phyloP scores from a whole-genome alignment of 805 yeast genomes.

The Komagataella ulmi region DNA sequence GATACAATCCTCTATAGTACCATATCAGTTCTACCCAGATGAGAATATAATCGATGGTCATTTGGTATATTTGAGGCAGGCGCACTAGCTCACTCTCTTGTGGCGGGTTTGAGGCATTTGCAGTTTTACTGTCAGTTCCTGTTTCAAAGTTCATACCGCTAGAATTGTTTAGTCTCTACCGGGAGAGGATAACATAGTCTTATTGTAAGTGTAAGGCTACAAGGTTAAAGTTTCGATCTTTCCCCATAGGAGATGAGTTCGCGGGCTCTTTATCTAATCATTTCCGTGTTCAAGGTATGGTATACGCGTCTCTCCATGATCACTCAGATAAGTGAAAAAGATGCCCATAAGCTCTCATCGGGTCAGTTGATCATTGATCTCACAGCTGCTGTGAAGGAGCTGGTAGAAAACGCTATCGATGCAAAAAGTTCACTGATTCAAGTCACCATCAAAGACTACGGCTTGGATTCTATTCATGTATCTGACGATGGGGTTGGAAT shows the following conservation, averaged over 20 bases:
- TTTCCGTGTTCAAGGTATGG: not conserved
- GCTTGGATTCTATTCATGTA: constrained; percentile 57
- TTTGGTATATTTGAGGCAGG: constrained; percentile 11
- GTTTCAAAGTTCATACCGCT: not conserved
- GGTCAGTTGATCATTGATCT: constrained; percentile 88
- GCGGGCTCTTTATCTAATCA: not conserved
- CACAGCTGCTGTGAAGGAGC: constrained; percentile 67
- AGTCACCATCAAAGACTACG: constrained; percentile 54
- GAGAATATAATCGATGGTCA: constrained; percentile 33
- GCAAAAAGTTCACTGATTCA: constrained; percentile 62
- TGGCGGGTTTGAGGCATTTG: not conserved
- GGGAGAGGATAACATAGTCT: not conserved
- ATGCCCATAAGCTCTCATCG: constrained; percentile 70
- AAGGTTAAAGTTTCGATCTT: not conserved
- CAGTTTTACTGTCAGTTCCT: not conserved
- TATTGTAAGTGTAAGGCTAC: not conserved
- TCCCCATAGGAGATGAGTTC: not conserved
- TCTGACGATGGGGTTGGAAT: constrained; percentile 63
- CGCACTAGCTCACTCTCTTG: not conserved
- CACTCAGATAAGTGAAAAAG: constrained; percentile 25
- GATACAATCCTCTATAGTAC: constrained; percentile 40
- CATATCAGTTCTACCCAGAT: constrained; percentile 42
- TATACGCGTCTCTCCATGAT: not conserved
- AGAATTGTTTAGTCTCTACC: not conserved
- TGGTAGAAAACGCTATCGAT: constrained; percentile 80